Evolutionary conservation across 148 eudicot species (phyloP).

Genomic region (Fagopyrum tataricum): DNA sequence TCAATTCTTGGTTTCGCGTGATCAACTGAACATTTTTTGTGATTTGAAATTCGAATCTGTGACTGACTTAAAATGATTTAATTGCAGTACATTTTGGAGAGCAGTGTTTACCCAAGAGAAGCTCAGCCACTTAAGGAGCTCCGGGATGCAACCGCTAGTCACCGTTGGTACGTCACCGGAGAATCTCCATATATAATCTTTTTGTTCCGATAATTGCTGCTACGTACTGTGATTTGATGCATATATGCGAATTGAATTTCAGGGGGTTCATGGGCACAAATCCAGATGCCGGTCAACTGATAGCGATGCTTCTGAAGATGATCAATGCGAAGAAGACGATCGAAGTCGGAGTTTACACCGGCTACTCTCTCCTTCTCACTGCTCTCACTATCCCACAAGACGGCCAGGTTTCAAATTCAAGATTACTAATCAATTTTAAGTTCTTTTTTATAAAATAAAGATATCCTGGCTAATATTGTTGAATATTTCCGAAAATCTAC

Average conservation of each 20-base stretch:
- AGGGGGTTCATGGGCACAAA: conserved; percentile 28
- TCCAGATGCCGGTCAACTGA: conserved; percentile 32
- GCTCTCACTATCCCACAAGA: conserved; percentile 41
- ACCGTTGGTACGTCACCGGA: conserved; percentile 15
- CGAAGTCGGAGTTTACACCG: conserved; percentile 45
- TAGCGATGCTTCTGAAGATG: conserved; percentile 30
- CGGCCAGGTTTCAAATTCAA: conserved; percentile 13
- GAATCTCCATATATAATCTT: background rate
- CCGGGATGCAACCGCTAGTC: conserved; percentile 20
- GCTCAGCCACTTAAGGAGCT: conserved; percentile 23
- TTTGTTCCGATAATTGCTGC: background rate
- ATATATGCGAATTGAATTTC: background rate
- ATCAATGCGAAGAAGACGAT: conserved; percentile 34
- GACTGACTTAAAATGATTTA: background rate
- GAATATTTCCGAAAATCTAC: no score
- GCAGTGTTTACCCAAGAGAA: conserved; percentile 27
- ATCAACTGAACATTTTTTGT: no score
- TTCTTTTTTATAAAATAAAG: background rate
- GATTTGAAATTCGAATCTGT: background rate
- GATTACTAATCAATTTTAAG: background rate
- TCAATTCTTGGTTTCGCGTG: background rate
- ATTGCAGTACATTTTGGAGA: conserved; percentile 30
- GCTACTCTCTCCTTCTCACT: conserved; percentile 36
- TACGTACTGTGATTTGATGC: no score
- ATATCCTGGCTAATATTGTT: background rate